Evolutionary conservation across 768 basidiomycete genomes (phyloP), one percentile per base, ranked within the genome.

Genomic region (Guyanaporus albipodus): DNA sequence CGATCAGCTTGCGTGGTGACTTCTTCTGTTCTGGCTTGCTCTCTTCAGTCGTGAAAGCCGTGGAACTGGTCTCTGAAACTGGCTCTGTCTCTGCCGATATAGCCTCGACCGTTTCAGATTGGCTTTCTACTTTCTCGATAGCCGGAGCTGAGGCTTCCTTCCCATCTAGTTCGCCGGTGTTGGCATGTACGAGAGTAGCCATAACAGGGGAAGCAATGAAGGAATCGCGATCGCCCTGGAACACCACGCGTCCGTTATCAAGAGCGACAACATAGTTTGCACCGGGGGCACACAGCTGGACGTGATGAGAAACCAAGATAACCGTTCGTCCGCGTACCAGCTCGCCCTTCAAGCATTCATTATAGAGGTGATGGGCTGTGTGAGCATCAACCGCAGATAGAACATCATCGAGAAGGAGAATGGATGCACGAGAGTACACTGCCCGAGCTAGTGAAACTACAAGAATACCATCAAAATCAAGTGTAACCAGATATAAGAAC

Each of bases 271-370:
- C 75, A 64, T 91, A 93, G 21, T 68, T 71, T 2, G 94, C 91
- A 24, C 80, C 85, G 1, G 88, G 80, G 3, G 82, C 76, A 58
- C 90, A 92, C 4, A 98, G 75, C 59, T 92, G 87, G 27, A 96
- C 87, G 59, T 95, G 92, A 60, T 99, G 95, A 3, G 94, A 96
- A 41, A 96, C 92, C 19, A 98, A 74, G 36, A 97, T 74, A 39
- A 95, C 70, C 1, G 94, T 96, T 38, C 93, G 76, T 15, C 80
- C 83, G n/a, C 70, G 66, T 61, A 92, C 74, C 33, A 96, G 70
- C 38, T 87, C 82, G 8, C 94, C 92, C 52, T 77, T 73, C 18
- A 98, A 71, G 56, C 91, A 93, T 43, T 90, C 73, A 17, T 80
- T 72, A 57, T 85, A 85, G 36, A 98, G 78, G 67, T 89, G 87